Conservation (phyloP, 192 early-diverging fungal genomes). For the Dissophora ornata region DNA sequence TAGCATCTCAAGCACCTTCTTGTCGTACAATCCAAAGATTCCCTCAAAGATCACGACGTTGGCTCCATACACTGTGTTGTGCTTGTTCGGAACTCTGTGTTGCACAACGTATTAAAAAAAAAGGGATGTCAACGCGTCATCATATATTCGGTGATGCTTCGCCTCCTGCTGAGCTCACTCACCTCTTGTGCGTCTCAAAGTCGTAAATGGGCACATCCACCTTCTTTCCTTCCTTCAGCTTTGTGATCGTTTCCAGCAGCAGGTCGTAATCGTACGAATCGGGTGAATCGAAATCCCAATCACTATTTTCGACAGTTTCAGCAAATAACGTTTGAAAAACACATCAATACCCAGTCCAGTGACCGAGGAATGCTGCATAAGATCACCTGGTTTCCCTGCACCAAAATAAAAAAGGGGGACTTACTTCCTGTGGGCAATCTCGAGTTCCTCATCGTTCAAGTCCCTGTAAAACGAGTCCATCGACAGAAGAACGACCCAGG, state of each 20-base stretch:
- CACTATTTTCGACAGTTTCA: no score
- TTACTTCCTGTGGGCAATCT: constrained; percentile 62
- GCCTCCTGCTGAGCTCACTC: constrained; percentile 15
- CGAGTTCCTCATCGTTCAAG: constrained; percentile 80
- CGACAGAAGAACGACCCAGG: constrained; percentile 89
- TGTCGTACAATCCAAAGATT: constrained; percentile 95
- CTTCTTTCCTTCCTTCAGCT: constrained; percentile 82
- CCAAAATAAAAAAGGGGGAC: constrained; percentile 6
- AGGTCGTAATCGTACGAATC: constrained; percentile 88
- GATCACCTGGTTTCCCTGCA: no score
- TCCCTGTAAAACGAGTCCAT: constrained; percentile 98
- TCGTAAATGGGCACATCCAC: constrained; percentile 93
- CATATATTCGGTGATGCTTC: no score
- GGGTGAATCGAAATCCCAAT: constrained; percentile 95
- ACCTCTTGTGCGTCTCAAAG: constrained; percentile 87
- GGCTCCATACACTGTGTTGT: constrained; percentile 87
- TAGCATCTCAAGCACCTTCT: constrained; percentile 82
- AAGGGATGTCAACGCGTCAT: no score
- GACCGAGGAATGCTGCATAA: no score
- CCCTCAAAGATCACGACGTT: constrained; percentile 98
- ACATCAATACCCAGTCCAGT: no score
- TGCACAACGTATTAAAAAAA: no score
- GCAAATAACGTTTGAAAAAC: no score
- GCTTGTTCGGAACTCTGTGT: constrained; percentile 62
- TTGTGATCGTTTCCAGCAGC: constrained; percentile 73